Percentiles rank a stretch among this genome's conserved stretches.
phyloP scores from a whole-genome alignment of 257 asterid species.

The Anisodus tanguticus region DNA sequence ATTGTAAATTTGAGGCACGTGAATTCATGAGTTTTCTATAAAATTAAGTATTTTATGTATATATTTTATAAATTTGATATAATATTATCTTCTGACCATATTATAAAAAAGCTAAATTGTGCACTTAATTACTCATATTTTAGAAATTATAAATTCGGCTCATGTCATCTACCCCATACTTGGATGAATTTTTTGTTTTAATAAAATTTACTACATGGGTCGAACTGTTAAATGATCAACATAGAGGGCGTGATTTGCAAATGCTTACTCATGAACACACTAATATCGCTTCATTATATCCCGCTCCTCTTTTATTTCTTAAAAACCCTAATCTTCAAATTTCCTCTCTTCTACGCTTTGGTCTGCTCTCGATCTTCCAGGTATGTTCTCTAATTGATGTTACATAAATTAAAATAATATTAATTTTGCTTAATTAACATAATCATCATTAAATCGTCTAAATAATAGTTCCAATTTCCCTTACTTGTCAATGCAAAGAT shows the following conservation, averaged over 20 bases:
- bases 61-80: too few species aligned
- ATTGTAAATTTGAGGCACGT: too few species aligned
- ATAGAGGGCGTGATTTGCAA: constrained; percentile 15
- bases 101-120: too few species aligned
- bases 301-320: neutral
- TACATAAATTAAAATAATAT: neutral
- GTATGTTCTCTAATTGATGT: neutral
- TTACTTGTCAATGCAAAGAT: neutral
- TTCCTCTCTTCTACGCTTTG: neutral
- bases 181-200: too few species aligned
- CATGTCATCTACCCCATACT: too few species aligned
- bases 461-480: neutral
- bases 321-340: constrained; percentile 24
- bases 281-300: neutral
- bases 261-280: neutral
- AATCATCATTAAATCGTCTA: neutral
- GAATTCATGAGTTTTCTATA: too few species aligned
- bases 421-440: neutral
- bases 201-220: neutral
- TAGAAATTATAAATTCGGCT: too few species aligned
- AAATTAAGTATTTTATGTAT: too few species aligned
- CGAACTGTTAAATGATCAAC: neutral
- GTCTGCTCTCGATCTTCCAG: constrained; percentile 23
- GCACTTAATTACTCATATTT: too few species aligned
- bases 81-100: too few species aligned